Evolutionary conservation across 2,329 filamentous ascomycete species (phyloP).

Genomic region (Epichloe sp.): DNA sequence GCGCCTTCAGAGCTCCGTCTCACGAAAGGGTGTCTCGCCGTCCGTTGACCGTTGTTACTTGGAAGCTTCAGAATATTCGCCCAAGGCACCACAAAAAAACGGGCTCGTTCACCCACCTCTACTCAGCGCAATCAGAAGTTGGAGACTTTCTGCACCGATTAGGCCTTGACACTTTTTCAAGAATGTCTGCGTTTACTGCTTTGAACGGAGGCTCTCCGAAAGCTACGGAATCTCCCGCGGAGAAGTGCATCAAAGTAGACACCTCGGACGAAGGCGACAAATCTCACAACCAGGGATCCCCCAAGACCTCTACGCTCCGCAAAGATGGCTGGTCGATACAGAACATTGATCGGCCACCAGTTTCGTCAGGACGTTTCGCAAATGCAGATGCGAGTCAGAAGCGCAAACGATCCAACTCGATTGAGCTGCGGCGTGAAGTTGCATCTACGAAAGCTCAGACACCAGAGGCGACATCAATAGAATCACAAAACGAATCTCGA

Average conservation of each 20-base stretch:
- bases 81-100: neutral
- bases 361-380: constrained; percentile 26
- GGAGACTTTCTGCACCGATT: no score
- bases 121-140: neutral
- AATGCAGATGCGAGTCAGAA: constrained; percentile 42
- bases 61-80: neutral
- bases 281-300: constrained; percentile 14
- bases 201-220: constrained; percentile 39
- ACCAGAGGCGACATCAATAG: constrained; percentile 19
- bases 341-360: constrained; percentile 27
- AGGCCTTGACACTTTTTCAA: neutral
- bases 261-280: constrained; percentile 20
- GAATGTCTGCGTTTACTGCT: constrained; percentile 38
- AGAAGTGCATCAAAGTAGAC: constrained; percentile 17
- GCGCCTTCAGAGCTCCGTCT: constrained; percentile 5
- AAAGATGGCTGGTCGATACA: constrained; percentile 30
- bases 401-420: constrained; percentile 57
- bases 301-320: constrained; percentile 15
- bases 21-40: constrained; percentile 3
- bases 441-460: constrained; percentile 19
- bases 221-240: constrained; percentile 21
- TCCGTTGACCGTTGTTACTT: neutral
- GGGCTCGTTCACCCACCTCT: neutral
- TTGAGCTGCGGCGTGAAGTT: constrained; percentile 32
- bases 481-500: constrained; percentile 23